A percentile compares a stretch with the other conserved stretches of the same genome.
Evolutionary conservation across 495 filamentous ascomycete genomes (phyloP).

Genomic region (Annulohypoxylon nitens): DNA sequence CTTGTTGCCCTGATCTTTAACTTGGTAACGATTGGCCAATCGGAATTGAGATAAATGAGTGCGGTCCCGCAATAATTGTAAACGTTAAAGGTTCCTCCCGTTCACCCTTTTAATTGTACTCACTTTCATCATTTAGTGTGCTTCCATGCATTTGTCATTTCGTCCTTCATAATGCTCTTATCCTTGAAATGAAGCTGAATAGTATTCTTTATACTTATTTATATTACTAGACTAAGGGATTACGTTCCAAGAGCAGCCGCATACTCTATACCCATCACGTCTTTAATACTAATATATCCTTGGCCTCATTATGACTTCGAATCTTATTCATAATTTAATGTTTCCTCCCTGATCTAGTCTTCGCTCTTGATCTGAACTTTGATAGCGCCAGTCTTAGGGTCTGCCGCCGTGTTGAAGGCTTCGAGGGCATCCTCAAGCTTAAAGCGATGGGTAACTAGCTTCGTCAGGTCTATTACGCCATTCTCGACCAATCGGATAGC

Average conservation of each 20-base stretch:
- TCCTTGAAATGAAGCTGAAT: background rate
- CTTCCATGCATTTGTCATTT: slow-evolving; percentile 2
- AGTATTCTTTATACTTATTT: slow-evolving; percentile 20
- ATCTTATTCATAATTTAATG: background rate
- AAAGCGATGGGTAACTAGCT: slow-evolving; percentile 89
- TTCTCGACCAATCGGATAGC: slow-evolving; percentile 89
- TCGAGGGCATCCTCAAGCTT: slow-evolving; percentile 85
- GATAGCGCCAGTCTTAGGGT: slow-evolving; percentile 92
- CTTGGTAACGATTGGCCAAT: slow-evolving; percentile 47
- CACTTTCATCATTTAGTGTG: background rate
- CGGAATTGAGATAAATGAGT: slow-evolving; percentile 5
- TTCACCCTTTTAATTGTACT: background rate
- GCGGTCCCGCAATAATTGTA: slow-evolving; percentile 13
- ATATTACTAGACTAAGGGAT: slow-evolving; percentile 8
- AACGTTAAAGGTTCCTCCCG: slow-evolving; percentile 2
- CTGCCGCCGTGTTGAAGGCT: slow-evolving; percentile 87
- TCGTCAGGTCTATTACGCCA: slow-evolving; percentile 81
- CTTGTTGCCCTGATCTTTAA: slow-evolving; percentile 11
- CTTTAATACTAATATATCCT: slow-evolving; percentile 14
- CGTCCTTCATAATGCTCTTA: background rate
- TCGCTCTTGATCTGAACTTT: slow-evolving; percentile 90
- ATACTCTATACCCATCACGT: slow-evolving; percentile 6
- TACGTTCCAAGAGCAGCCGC: slow-evolving; percentile 1
- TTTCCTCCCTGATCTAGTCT: slow-evolving; percentile 45
- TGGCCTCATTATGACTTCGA: slow-evolving; percentile 9